Base-by-base conservation (phyloP, 805 yeast species). In the Kuraishia cidri region DNA sequence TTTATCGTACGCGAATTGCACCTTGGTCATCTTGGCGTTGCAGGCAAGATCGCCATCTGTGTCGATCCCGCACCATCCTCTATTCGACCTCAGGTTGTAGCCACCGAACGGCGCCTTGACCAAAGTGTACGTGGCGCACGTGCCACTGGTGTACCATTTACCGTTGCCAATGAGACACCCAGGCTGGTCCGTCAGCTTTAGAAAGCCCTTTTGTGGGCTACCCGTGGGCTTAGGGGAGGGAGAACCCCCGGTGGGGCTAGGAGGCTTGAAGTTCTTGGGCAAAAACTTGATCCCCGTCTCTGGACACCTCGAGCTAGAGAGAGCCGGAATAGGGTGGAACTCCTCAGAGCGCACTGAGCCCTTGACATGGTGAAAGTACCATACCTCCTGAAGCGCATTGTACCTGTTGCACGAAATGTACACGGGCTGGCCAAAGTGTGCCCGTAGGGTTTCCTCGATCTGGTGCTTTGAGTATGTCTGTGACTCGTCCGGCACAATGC, bases 111-210 rank as follows among this genome's bases (percentile, higher is more conserved):
- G 69, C 21, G 80, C 72, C 34, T 75, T 66, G 21, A 55, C 47
- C 17, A 82, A 45, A 17, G 65, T 65, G 57, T 66, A 88, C 4
- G 80, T 75, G 4, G 96, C 97, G 55, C 97, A 90, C 0, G 92
- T 74, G 1, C 96, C 96, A 12, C 67, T 64, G 4, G 69, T 50
- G 57, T 79, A 84, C 92, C 94, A 88, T 42, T 75, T 70, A 4
- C 98, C 98, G 47, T 74, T 82, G 38, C 82, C 73, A 47, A 88
- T 90, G 37, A 90, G 59, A 56, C 95, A 85, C 7, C 95, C 95
- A 4, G 54, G 41, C 37, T 77, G 69, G 26, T 59, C 70, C 13
- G 65, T 49, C 10, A 75, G 56, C 33, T 60, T 66, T 29, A 83
- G 47, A 44, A 54, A 63, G 2, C 85, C 87, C 30, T 50, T 39